Evolutionary conservation across 2,329 filamentous ascomycete species (phyloP), one percentile per base, ranked within the genome.

Genomic region (Byssothecium circinans): DNA sequence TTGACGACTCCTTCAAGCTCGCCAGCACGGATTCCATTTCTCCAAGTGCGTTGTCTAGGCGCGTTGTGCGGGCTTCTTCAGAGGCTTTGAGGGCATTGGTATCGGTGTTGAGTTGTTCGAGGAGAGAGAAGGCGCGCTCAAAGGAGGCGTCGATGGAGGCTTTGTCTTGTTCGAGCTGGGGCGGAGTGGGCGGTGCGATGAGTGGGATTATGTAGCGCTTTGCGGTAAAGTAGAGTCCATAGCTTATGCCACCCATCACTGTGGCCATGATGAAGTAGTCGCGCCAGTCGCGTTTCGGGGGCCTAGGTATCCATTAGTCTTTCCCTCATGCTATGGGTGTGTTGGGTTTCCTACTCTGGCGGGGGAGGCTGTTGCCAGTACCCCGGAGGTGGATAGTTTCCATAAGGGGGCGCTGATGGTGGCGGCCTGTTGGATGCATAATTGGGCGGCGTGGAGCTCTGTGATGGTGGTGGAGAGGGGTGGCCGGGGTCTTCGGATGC

Each of bases 181-280:
- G 91, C 8, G 91, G 89, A 1, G 94, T 99, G 1, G 94, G 94
- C 3, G 94, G 95, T 11, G 91, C 87, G 51, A 99, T 90, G 22
- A 99, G 78, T 34, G 94, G 94, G 54, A 88, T 83, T 48, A 99
- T 85, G 64, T 99, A 99, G 64, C 94, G 89, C 84, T 95, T 60
- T 51, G 91, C 89, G 14, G 96, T 81, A 56, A 86, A 83, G 68
- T 94, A 99, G 18, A 96, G 74, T 0, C 91, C 92, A 65, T 96
- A 97, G 32, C 90, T 82, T 17, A 96, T 86, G 40, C 91, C 90
- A 47, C 91, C 87, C 53, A 95, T 87, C 11, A 97, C 89, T 0
- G 94, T 99, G 7, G 94, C 94, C 90, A 97, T 96, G 72, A 99
- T 97, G 74, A 99, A 99, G 88, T 91, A 97, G 69, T 99, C 94